A percentile compares a stretch with the other conserved stretches of the same genome.
phyloP scores from a whole-genome alignment of 768 basidiomycete genomes.

The Xanthoconium stramineum region DNA sequence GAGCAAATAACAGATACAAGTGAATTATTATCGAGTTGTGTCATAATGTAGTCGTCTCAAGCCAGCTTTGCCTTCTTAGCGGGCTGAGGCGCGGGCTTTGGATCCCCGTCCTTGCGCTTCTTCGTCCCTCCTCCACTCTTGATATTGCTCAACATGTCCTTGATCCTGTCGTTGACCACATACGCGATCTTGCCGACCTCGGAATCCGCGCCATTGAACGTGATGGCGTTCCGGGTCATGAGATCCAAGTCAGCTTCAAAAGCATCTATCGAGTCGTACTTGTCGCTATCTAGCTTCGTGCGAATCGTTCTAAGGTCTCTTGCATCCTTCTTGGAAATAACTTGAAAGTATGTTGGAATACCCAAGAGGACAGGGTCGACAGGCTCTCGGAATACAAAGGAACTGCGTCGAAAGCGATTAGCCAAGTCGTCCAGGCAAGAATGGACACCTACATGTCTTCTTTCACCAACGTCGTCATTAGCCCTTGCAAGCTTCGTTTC shows the following conservation, averaged over 20 bases:
- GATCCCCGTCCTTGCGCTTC: conserved; percentile 73
- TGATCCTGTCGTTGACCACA: conserved; percentile 48
- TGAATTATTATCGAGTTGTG: conserved; percentile 30
- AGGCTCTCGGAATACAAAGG: conserved; percentile 75
- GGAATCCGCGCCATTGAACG: conserved; percentile 81
- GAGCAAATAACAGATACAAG: conserved; percentile 28
- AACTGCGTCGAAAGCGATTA: conserved; percentile 37
- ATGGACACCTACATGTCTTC: conserved; percentile 57
- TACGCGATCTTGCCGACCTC: conserved; percentile 68
- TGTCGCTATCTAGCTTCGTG: conserved; percentile 75
- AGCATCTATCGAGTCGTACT: conserved; percentile 72
- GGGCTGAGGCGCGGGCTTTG: conserved; percentile 55
- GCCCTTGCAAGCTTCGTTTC: conserved; percentile 69
- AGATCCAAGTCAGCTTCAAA: conserved; percentile 84
- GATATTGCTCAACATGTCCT: conserved; percentile 48
- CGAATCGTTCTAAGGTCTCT: conserved; percentile 84
- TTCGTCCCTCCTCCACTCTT: conserved; percentile 45
- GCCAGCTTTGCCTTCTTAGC: conserved; percentile 65
- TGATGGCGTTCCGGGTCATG: conserved; percentile 86
- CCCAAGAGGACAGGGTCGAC: conserved; percentile 84
- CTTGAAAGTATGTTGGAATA: conserved; percentile 85
- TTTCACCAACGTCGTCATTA: conserved; percentile 67
- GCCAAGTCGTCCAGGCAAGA: background rate
- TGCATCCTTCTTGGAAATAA: conserved; percentile 82
- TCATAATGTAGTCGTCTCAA: conserved; percentile 37